Evolutionary conservation across 176 grass and related monocot genomes (phyloP), one percentile per base, ranked within the genome.

Genomic region (Eragrostis nindensis): DNA sequence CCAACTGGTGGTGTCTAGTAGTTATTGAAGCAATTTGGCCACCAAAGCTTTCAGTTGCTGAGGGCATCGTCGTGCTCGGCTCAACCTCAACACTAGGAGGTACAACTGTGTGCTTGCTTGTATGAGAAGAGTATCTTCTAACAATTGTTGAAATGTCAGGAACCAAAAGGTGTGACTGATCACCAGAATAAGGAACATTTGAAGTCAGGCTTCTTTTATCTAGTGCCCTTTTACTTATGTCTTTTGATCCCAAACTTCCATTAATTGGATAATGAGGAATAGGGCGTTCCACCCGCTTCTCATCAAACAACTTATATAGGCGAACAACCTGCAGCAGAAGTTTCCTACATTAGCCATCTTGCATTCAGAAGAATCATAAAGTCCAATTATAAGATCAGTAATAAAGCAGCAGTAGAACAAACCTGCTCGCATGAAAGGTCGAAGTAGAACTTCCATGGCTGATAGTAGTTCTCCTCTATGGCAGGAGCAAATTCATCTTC

Each of bases 341-440:
- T 45, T 62, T 39, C 19, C 5, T 6, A 24, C 66, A 55, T 57
- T 77, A 82, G 50, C 27, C 57, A 61, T 22, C 6, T 6, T 72
- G 66, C 8, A 36, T 71, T 17, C 18, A 22, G 66, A 70, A 73
- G 87, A 26, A 67, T 81, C 30, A 78, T 72, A 17, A 80, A 68
- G 15, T 66, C 30, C 15, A 65, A 71, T 43, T 78, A 49, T 79
- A 12, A 82, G 29, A 68, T 82, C 76, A 19, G 27, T 71, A 82
- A 2, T 22, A 69, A 52, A 86, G 55, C 38, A 47, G 57, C 39
- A 66, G 27, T 54, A 54, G 32, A 70, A 39, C 66, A 46, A 80
- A 91, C 92, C 92, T 94, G 88, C 30, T 86, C 36, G 40, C 56
- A 57, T 43, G 86, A 90, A 84, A 94, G 92, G 54, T 88, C 82